A percentile compares a stretch with the other conserved stretches of the same genome.
Conservation (phyloP, 805 yeast genomes). For the Scheffersomyces stipitis region DNA sequence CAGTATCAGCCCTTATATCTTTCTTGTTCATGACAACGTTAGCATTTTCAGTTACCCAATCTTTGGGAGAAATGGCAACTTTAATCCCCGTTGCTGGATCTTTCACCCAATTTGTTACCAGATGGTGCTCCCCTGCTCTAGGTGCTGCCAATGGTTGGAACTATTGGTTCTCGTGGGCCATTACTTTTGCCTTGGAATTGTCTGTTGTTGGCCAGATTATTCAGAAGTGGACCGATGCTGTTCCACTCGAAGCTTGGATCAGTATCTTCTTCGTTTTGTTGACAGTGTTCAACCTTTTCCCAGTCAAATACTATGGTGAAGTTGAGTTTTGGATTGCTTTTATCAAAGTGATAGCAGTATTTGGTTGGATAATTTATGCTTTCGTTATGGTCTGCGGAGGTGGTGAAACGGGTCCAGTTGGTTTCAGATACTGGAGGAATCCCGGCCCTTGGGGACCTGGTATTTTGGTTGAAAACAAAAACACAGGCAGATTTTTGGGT, state of each 20-base stretch:
- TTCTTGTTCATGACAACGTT: slow-evolving; percentile 67
- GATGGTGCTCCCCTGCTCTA: slow-evolving; percentile 67
- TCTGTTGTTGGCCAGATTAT: slow-evolving; percentile 69
- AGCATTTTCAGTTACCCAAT: slow-evolving; percentile 66
- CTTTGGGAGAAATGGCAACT: slow-evolving; percentile 81
- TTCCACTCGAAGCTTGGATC: slow-evolving; percentile 74
- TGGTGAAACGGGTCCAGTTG: slow-evolving; percentile 66
- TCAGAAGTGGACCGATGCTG: slow-evolving; percentile 64
- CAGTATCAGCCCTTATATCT: slow-evolving; percentile 64
- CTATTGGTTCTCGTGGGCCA: slow-evolving; percentile 79
- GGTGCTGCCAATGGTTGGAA: slow-evolving; percentile 74
- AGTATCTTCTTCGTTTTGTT: slow-evolving; percentile 60
- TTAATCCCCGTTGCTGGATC: slow-evolving; percentile 69
- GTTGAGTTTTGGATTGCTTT: slow-evolving; percentile 73
- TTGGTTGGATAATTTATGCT: slow-evolving; percentile 69
- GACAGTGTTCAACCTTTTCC: slow-evolving; percentile 56
- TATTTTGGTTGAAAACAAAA: slow-evolving; percentile 44
- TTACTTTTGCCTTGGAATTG: slow-evolving; percentile 72
- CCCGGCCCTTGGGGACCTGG: slow-evolving; percentile 80
- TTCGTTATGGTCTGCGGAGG: slow-evolving; percentile 76
- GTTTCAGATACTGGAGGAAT: slow-evolving; percentile 78
- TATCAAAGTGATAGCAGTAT: slow-evolving; percentile 64
- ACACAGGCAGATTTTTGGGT: slow-evolving; percentile 63
- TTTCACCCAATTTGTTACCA: slow-evolving; percentile 66
- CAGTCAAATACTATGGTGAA: slow-evolving; percentile 73